Evolutionary conservation across 106 monocot species (phyloP), one percentile per base, ranked within the genome.

Genomic region (Acorus calamus): DNA sequence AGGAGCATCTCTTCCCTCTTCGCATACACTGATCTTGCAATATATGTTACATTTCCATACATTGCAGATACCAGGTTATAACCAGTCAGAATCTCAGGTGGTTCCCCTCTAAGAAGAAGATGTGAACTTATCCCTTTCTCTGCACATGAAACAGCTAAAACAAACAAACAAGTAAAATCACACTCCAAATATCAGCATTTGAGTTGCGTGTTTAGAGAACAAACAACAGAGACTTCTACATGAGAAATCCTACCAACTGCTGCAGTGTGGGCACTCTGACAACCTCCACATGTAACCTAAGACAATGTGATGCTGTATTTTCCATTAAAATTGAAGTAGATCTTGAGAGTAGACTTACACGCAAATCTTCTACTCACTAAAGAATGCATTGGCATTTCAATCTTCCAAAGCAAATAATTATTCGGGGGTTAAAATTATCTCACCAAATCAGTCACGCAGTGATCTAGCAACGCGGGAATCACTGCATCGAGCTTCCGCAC

Each of bases 211-310:
- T 28, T 28, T 28, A 28, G 28, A 28, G 28, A 28, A 28, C 47
- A 47, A 73, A 46, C 3, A 53, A 41, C 54, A 41, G 2, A 50
- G 13, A 47, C 49, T 9, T 4, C 45, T 42, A 52, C 10, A 46
- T 5, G 52, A 13, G 55, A 60, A 43, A 44, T 28, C 62, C 9
- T 61, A 84, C 83, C 84, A 14, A 76, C 62, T 41, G 89, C 89
- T 11, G 89, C 85, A 6, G 89, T 61, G 60, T 90, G 89, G 61
- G 89, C 85, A 59, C 89, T 90, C 63, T 90, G 89, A 77, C 86
- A 86, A 42, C 89, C 89, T 46, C 89, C 89, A 61, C 89, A 90
- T 0, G 85, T 89, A 7, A 89, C 83, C 87, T 87, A 55, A 46
- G 43, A 48, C 47, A 47, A 2, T 10, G 11, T 47, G 4, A 47